These are phyloP conservation scores for Xerocomellus intermedius DNA, from an alignment of 768 basidiomycete genomes.

Conservation along the genomic window DNA sequence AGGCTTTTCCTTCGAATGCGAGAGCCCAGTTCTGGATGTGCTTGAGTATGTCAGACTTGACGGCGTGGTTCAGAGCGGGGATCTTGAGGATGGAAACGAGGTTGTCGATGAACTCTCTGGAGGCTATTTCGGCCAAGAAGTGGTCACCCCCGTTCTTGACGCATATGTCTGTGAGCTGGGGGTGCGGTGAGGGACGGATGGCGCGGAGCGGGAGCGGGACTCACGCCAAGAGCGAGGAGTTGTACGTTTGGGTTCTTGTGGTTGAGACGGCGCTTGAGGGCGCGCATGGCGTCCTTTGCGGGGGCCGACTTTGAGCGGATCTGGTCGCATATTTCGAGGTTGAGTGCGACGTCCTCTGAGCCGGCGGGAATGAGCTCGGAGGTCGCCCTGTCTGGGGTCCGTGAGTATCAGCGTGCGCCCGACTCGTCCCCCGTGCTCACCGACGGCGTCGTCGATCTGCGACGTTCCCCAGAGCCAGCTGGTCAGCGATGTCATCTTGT, in stretches of 20 bases:
- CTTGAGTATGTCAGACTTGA: slow-evolving; percentile 75
- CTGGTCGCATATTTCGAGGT: slow-evolving; percentile 95
- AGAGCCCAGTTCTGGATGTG: slow-evolving; percentile 93
- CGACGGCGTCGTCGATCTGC: slow-evolving; percentile 79
- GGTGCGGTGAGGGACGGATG: slow-evolving; percentile 2
- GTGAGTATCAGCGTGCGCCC: slow-evolving; percentile 9
- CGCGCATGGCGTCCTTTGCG: slow-evolving; percentile 85
- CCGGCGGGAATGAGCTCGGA: slow-evolving; percentile 83
- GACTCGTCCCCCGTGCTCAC: slow-evolving; percentile 42
- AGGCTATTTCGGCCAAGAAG: slow-evolving; percentile 81
- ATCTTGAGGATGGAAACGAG: slow-evolving; percentile 85
- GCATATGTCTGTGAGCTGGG: slow-evolving; percentile 82
- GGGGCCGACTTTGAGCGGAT: slow-evolving; percentile 88
- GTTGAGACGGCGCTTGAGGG: slow-evolving; percentile 80
- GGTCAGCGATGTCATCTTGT: slow-evolving; percentile 56
- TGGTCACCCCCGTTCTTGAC: slow-evolving; percentile 97
- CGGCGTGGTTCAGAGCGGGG: slow-evolving; percentile 72
- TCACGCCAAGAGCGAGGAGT: slow-evolving; percentile 77
- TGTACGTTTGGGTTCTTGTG: slow-evolving; percentile 98
- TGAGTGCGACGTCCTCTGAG: slow-evolving; percentile 86
- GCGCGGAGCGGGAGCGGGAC: slow-evolving; percentile 31
- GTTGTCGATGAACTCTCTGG: slow-evolving; percentile 92
- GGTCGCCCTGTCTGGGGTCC: slow-evolving; percentile 84
- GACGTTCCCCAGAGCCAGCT: slow-evolving; percentile 80
- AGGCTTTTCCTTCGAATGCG: slow-evolving; percentile 80